phyloP scores from a whole-genome alignment of 495 filamentous ascomycete genomes.

The Penicillium alfredii region DNA sequence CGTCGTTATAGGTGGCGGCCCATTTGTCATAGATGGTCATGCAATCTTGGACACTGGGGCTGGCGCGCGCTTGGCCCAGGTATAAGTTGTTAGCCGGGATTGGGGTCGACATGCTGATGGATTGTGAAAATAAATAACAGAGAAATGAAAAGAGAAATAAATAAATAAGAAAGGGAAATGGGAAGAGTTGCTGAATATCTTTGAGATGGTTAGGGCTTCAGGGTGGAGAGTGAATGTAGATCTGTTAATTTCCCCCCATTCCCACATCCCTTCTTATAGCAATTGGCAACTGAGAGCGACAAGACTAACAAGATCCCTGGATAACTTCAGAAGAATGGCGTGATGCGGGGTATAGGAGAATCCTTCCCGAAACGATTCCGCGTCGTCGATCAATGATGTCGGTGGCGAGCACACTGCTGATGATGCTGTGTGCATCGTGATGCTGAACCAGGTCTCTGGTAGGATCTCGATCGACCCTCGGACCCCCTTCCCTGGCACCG shows the following conservation, averaged over 20 bases:
- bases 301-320: constrained; percentile 1
- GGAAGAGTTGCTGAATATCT: neutral
- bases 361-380: constrained; percentile 6
- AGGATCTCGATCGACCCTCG: too few species aligned
- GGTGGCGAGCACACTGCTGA: too few species aligned
- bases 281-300: constrained; percentile 1
- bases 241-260: neutral
- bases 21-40: constrained; percentile 41
- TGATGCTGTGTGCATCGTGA: too few species aligned
- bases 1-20: constrained; percentile 40
- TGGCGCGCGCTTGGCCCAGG: constrained; percentile 23
- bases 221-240: neutral
- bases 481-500: too few species aligned
- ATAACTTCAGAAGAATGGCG: constrained; percentile 10
- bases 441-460: too few species aligned
- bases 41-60: constrained; percentile 23
- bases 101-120: constrained; percentile 21
- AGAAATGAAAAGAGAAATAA: too few species aligned
- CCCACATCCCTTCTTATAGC: constrained; percentile 15
- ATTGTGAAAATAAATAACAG: neutral
- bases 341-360: constrained; percentile 19
- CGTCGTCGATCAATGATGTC: constrained; percentile 23
- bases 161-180: too few species aligned
- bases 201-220: neutral
- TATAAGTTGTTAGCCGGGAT: constrained; percentile 18